Percentiles rank a stretch among this genome's conserved stretches.
phyloP scores from a whole-genome alignment of 2,329 filamentous ascomycete species.

The Fusarium nygamai region DNA sequence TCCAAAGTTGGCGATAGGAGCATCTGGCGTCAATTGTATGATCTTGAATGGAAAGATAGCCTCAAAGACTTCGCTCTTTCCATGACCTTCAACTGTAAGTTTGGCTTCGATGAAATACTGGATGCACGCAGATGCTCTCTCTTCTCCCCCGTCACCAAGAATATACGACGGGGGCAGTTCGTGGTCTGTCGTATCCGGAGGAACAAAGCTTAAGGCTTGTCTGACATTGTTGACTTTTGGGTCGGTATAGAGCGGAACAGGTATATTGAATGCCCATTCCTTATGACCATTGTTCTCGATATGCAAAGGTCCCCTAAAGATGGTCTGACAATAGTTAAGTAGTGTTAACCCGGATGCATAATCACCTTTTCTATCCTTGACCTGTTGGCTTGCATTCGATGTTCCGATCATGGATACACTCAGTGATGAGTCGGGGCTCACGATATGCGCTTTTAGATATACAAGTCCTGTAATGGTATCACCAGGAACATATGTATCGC shows the following conservation, averaged over 20 bases:
- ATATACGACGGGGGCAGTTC: not conserved
- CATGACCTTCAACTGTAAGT: not conserved
- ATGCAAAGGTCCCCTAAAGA: not conserved
- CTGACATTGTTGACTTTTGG: not conserved
- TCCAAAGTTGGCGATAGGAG: not conserved
- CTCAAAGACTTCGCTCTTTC: not conserved
- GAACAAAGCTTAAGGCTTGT: not conserved
- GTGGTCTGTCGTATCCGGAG: not conserved
- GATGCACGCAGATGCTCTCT: accelerated
- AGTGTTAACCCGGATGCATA: not conserved
- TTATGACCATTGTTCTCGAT: not conserved
- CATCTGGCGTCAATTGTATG: not conserved
- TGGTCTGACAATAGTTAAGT: not conserved
- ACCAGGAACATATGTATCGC: not conserved
- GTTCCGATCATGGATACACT: not conserved
- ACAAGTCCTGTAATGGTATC: not conserved
- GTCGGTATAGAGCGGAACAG: not conserved
- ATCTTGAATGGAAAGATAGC: not conserved
- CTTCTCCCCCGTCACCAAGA: not conserved
- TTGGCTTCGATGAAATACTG: not conserved
- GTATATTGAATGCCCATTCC: not conserved
- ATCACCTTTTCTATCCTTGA: not conserved
- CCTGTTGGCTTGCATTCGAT: not conserved
- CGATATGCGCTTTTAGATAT: not conserved
- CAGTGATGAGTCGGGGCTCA: not conserved